Conservation (phyloP, 371 early-diverging fungal species). For the Coemansia sp. region DNA sequence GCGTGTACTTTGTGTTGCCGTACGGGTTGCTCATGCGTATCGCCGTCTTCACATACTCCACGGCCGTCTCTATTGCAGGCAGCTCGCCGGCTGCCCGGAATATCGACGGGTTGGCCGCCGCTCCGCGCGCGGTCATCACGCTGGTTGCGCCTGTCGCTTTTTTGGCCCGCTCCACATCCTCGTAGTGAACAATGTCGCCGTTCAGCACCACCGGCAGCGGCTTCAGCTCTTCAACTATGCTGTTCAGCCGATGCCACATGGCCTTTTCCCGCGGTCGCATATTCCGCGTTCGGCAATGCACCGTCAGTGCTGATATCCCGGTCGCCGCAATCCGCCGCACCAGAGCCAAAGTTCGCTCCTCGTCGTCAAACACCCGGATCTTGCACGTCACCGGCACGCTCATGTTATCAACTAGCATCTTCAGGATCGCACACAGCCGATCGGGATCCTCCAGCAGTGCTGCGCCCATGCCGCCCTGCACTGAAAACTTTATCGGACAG, state of each 20-base stretch:
- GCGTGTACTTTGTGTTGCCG: slow-evolving; percentile 84
- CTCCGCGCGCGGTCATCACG: slow-evolving; percentile 90
- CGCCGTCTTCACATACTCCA: slow-evolving; percentile 66
- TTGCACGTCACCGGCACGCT: slow-evolving; percentile 81
- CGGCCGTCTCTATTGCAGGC: slow-evolving; percentile 57
- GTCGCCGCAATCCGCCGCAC: slow-evolving; percentile 79
- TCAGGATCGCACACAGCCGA: slow-evolving; percentile 72
- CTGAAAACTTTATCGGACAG: slow-evolving; percentile 92
- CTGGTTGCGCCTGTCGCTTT: slow-evolving; percentile 57
- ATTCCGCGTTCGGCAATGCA: slow-evolving; percentile 85
- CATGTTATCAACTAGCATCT: slow-evolving; percentile 69
- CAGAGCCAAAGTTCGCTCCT: slow-evolving; percentile 79
- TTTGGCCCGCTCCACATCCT: slow-evolving; percentile 63
- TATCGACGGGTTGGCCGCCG: slow-evolving; percentile 78
- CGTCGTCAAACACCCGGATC: slow-evolving; percentile 69
- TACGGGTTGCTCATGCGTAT: slow-evolving; percentile 68
- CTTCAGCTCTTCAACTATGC: slow-evolving; percentile 63
- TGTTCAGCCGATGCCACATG: slow-evolving; percentile 81
- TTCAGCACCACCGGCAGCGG: slow-evolving; percentile 88
- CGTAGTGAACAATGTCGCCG: slow-evolving; percentile 77
- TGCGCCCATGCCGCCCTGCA: slow-evolving; percentile 95
- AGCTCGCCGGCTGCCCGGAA: slow-evolving; percentile 69
- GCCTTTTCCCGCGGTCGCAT: slow-evolving; percentile 77
- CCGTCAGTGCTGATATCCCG: slow-evolving; percentile 84
- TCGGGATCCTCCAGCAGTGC: slow-evolving; percentile 87